These are phyloP conservation scores for Fusarium sp. DNA, from an alignment of 2,329 filamentous ascomycete species.

Conservation along the genomic window DNA sequence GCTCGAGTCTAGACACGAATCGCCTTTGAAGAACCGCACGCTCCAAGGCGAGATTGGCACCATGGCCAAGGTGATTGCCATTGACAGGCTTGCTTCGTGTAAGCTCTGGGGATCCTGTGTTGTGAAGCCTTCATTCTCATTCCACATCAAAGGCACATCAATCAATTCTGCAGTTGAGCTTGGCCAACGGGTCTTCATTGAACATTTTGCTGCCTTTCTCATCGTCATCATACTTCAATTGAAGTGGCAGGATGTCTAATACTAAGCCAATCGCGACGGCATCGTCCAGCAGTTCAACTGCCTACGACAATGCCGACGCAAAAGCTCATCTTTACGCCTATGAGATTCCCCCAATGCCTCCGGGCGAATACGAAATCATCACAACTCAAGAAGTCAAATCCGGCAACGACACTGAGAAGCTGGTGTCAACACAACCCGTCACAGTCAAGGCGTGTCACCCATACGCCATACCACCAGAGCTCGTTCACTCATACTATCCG, in stretches of 20 bases:
- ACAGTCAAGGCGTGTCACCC: neutral
- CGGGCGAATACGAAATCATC: neutral
- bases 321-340: neutral
- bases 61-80: neutral
- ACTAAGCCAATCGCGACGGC: neutral
- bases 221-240: rapidly evolving
- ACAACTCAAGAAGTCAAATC: neutral
- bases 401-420: neutral
- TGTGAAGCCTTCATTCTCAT: neutral
- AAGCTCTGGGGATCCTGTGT: neutral
- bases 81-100: neutral
- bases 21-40: neutral
- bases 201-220: rapidly evolving
- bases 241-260: neutral
- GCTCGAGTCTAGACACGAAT: neutral
- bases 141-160: neutral
- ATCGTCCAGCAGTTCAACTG: neutral
- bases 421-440: neutral
- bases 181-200: neutral
- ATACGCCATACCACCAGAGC: neutral
- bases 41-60: neutral
- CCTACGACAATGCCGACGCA: neutral
- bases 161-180: neutral
- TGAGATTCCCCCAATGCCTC: neutral
- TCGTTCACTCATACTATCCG: neutral